phyloP scores from a whole-genome alignment of 345 rosid genomes.

The Theobroma cacao region DNA sequence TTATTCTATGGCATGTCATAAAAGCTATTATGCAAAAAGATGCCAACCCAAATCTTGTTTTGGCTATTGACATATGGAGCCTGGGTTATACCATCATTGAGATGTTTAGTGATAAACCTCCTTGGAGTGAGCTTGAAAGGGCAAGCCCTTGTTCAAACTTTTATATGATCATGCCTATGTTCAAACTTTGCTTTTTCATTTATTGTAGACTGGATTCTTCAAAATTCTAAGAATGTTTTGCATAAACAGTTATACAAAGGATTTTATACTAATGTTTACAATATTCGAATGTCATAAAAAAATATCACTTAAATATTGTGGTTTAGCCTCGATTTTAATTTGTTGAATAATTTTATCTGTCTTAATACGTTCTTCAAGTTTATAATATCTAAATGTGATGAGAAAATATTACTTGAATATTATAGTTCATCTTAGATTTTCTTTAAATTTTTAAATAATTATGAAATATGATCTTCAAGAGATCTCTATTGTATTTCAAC shows the following conservation, averaged over 20 bases:
- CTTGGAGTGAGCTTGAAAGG: slow-evolving; percentile 64
- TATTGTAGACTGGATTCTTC: neutral
- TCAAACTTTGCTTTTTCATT: neutral
- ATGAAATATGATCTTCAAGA: too few species aligned
- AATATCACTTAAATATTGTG: too few species aligned
- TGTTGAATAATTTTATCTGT: too few species aligned
- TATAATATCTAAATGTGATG: too few species aligned
- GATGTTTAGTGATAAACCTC: slow-evolving; percentile 62
- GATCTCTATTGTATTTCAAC: too few species aligned
- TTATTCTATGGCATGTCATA: slow-evolving; percentile 40
- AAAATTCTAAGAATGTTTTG: neutral
- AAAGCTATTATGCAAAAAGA: slow-evolving; percentile 41
- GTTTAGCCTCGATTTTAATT: too few species aligned
- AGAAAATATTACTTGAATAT: too few species aligned
- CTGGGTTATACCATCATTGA: slow-evolving; percentile 66
- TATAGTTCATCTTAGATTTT: too few species aligned
- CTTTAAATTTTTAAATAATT: too few species aligned
- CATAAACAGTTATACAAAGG: neutral
- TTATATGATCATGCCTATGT: too few species aligned
- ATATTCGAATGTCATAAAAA: too few species aligned
- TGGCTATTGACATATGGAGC: slow-evolving; percentile 73
- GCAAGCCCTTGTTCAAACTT: slow-evolving; percentile 28
- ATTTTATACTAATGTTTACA: neutral
- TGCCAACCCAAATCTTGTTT: slow-evolving; percentile 47
- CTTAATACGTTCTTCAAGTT: too few species aligned